These are phyloP conservation scores for Vickermania spadyakhi DNA, from an alignment of 208 protist genomes.

Conservation along the genomic window DNA sequence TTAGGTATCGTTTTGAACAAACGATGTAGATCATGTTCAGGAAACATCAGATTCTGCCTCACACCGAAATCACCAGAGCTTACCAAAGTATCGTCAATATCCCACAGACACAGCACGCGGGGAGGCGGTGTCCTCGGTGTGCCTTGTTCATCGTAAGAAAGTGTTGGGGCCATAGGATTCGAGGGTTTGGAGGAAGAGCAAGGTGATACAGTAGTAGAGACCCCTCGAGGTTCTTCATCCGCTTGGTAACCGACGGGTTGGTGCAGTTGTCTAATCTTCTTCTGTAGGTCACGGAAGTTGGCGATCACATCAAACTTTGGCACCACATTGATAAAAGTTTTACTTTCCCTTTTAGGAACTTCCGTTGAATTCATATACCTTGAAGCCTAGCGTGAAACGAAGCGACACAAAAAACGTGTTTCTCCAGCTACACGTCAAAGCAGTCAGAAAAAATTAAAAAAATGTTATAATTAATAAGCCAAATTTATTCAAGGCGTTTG, in stretches of 20 bases:
- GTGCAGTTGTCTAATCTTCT: neutral
- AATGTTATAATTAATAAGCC: no score
- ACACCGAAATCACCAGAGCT: slow-evolving; percentile 39
- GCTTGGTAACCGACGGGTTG: neutral
- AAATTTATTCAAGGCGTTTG: no score
- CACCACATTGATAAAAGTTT: slow-evolving; percentile 8
- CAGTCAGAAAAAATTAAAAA: no score
- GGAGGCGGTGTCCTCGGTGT: neutral
- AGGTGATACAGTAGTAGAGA: neutral
- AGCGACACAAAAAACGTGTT: no score
- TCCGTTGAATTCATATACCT: no score
- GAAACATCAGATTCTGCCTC: slow-evolving; percentile 54
- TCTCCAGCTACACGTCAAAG: no score
- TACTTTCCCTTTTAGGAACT: neutral
- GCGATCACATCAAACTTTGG: slow-evolving; percentile 17
- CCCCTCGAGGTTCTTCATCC: no score
- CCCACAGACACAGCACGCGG: slow-evolving; percentile 64
- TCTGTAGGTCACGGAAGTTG: slow-evolving; percentile 12
- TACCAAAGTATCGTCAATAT: slow-evolving; percentile 81
- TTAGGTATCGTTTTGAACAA: slow-evolving; percentile 26
- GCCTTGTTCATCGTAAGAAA: neutral
- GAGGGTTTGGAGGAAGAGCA: no score
- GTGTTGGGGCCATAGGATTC: no score
- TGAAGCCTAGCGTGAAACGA: no score
- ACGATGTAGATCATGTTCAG: slow-evolving; percentile 25